phyloP scores from a whole-genome alignment of 1,139 yeast species.

The Geotrichum citri-aurantii region DNA sequence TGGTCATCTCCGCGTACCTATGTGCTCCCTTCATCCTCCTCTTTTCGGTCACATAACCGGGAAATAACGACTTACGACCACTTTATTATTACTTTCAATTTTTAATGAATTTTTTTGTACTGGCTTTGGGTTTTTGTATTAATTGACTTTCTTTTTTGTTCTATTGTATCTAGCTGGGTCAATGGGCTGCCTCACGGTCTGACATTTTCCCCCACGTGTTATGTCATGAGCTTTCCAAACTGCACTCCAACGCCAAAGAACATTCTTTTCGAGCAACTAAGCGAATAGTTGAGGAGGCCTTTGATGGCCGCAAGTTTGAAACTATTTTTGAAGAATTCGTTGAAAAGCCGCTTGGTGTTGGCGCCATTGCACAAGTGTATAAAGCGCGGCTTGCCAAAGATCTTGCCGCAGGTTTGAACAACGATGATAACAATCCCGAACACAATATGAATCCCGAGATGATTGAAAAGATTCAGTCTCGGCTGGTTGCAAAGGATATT shows the following conservation, averaged over 20 bases:
- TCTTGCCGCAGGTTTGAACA: neutral
- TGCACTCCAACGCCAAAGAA: slow-evolving; percentile 78
- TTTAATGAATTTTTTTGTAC: neutral
- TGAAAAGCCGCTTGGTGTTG: slow-evolving; percentile 80
- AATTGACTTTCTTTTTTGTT: neutral
- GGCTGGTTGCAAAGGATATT: slow-evolving; percentile 18
- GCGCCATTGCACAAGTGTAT: slow-evolving; percentile 97
- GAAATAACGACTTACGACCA: neutral
- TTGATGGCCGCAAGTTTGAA: slow-evolving; percentile 54
- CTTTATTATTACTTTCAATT: neutral
- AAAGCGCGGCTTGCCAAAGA: slow-evolving; percentile 50
- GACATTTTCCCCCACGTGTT: slow-evolving; percentile 80
- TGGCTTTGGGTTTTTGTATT: neutral
- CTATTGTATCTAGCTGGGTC: slow-evolving; percentile 51
- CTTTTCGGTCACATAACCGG: neutral
- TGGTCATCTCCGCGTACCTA: neutral
- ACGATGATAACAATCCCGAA: neutral
- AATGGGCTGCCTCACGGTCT: slow-evolving; percentile 99
- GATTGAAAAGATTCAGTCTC: slow-evolving; percentile 14
- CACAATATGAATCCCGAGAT: neutral
- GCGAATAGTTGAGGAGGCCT: slow-evolving; percentile 52
- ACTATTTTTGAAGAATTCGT: slow-evolving; percentile 79
- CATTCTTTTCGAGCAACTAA: slow-evolving; percentile 65
- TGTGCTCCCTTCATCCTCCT: neutral
- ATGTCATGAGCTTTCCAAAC: slow-evolving; percentile 67